Percentiles rank a stretch among this genome's conserved stretches.
Conservation (phyloP, 768 basidiomycete genomes). For the Pholiota conissans region DNA sequence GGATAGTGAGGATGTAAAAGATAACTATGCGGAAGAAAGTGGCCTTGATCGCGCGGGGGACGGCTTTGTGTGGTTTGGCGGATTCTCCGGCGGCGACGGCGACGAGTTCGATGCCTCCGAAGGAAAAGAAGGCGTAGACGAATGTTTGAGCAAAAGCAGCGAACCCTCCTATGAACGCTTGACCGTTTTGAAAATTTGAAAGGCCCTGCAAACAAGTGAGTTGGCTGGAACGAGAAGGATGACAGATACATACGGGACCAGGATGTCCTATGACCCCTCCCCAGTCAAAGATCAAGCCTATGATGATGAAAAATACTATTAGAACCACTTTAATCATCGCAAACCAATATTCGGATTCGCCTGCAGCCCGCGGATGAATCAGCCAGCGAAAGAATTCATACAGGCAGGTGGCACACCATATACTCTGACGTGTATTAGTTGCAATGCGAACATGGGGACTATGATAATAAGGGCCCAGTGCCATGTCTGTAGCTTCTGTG, state of each 20-base stretch:
- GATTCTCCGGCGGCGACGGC: conserved; percentile 75
- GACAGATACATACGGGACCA: conserved; percentile 44
- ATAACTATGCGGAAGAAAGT: conserved; percentile 67
- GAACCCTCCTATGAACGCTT: conserved; percentile 57
- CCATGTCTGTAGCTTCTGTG: conserved; percentile 48
- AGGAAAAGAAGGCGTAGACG: conserved; percentile 72
- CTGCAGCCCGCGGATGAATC: conserved; percentile 23
- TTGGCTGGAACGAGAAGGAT: background rate
- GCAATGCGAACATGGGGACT: conserved; percentile 49
- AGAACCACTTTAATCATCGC: conserved; percentile 64
- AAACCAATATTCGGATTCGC: conserved; percentile 65
- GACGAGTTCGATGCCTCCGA: conserved; percentile 69
- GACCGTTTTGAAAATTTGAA: conserved; percentile 46
- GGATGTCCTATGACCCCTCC: conserved; percentile 57
- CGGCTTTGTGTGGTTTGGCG: conserved; percentile 57
- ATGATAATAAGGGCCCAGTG: conserved; percentile 58
- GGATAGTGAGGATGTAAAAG: conserved; percentile 64
- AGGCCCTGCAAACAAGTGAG: conserved; percentile 39
- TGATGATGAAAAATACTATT: conserved; percentile 61
- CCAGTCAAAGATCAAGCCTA: conserved; percentile 64
- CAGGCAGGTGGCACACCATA: conserved; percentile 38
- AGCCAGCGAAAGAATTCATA: background rate
- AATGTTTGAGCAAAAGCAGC: conserved; percentile 55
- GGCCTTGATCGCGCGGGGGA: conserved; percentile 65
- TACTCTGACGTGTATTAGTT: conserved; percentile 56